Percentiles rank a stretch among this genome's conserved stretches.
Conservation (phyloP, 768 basidiomycete genomes). For the Mrakia gelida region DNA sequence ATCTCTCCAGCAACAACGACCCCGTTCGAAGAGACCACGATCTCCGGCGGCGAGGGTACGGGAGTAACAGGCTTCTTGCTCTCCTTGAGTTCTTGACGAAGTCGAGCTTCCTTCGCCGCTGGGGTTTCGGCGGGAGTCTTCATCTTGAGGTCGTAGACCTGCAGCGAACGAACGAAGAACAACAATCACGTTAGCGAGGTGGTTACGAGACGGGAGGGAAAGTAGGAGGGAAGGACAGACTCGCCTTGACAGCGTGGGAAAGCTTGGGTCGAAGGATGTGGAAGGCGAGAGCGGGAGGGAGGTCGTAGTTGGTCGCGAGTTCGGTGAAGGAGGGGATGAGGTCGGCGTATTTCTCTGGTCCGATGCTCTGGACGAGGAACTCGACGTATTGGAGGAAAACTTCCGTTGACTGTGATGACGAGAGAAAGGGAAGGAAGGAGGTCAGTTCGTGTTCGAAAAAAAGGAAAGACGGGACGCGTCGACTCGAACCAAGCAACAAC, state of each 20-base stretch:
- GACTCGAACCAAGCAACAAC: background rate
- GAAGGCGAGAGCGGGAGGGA: conserved; percentile 85
- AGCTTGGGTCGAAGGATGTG: conserved; percentile 73
- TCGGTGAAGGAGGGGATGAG: conserved; percentile 70
- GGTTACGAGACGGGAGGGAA: background rate
- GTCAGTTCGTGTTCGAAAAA: too few species aligned
- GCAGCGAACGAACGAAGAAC: background rate
- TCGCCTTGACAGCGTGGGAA: conserved; percentile 34
- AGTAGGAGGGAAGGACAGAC: background rate
- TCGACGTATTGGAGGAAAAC: conserved; percentile 90
- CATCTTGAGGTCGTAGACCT: conserved; percentile 17
- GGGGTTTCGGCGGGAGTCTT: conserved; percentile 15
- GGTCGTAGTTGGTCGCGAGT: conserved; percentile 68
- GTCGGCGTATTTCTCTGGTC: conserved; percentile 66
- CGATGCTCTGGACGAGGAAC: conserved; percentile 68
- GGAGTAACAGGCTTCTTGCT: conserved; percentile 6
- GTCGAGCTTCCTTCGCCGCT: conserved; percentile 36
- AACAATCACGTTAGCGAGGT: background rate
- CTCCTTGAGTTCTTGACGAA: conserved; percentile 23
- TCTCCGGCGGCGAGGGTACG: background rate
- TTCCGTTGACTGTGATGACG: conserved; percentile 45
- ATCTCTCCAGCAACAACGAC: background rate
- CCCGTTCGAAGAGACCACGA: background rate
- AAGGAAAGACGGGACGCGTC: background rate
- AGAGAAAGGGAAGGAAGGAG: background rate